These are phyloP conservation scores for Acer negundo DNA, from an alignment of 345 rosid species.

Conservation along the genomic window DNA sequence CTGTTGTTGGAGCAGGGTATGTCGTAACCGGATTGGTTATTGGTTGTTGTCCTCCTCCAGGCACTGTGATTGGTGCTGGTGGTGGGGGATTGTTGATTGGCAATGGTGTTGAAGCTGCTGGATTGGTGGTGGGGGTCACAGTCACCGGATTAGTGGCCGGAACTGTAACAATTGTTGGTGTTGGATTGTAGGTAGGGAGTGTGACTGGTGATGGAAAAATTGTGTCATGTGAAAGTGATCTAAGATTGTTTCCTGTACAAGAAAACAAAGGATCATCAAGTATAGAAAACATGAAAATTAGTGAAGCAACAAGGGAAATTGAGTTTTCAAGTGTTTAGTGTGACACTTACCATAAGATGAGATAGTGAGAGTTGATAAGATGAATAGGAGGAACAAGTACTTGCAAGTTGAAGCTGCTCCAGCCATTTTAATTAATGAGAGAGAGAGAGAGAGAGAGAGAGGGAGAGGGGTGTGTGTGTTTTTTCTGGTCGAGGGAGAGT, in stretches of 20 bases:
- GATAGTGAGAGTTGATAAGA: conserved; percentile 40
- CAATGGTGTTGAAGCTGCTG: conserved; percentile 37
- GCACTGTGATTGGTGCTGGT: conserved; percentile 47
- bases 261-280: conserved; percentile 1
- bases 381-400: conserved; percentile 32
- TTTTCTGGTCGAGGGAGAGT: conserved; percentile 31
- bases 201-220: conserved; percentile 38
- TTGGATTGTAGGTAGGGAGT: conserved; percentile 36
- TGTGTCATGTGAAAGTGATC: conserved; percentile 40
- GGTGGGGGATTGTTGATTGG: conserved; percentile 37
- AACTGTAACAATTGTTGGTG: conserved; percentile 60
- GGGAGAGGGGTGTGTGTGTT: neutral
- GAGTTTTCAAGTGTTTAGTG: neutral
- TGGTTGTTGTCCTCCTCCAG: conserved; percentile 44
- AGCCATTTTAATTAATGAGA: conserved; percentile 42
- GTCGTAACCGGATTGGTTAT: conserved; percentile 74
- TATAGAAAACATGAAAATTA: no score
- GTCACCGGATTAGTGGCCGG: conserved; percentile 51
- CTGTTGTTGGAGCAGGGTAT: conserved; percentile 55
- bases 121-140: conserved; percentile 36
- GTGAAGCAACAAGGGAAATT: neutral
- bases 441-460: conserved; percentile 23
- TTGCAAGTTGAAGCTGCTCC: conserved; percentile 34
- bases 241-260: conserved; percentile 21
- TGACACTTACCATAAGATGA: conserved; percentile 41